Conservation (phyloP, 129 eudicot species). For the Flaveria trinervia region DNA sequence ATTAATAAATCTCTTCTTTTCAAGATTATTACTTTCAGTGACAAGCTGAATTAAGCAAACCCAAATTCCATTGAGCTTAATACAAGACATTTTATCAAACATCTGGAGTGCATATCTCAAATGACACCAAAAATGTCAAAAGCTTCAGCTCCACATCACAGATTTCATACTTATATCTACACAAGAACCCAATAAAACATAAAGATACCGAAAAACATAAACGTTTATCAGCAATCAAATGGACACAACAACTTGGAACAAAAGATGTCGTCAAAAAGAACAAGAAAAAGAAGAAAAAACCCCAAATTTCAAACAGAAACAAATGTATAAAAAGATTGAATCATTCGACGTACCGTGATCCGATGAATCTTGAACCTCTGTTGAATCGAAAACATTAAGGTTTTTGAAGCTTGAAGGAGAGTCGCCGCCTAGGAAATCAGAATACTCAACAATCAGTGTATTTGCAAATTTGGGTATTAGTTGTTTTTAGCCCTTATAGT, state of each 20-base stretch:
- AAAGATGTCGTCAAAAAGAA: conserved; percentile 11
- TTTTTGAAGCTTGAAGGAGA: conserved; percentile 23
- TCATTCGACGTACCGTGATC: conserved; percentile 29
- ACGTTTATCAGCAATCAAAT: conserved; percentile 2
- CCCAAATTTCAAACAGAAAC: not conserved
- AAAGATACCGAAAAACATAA: not conserved
- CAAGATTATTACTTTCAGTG: not conserved
- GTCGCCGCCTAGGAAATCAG: conserved; percentile 36
- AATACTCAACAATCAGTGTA: conserved; percentile 9
- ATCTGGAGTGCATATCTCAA: conserved; percentile 28
- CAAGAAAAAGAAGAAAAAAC: not conserved
- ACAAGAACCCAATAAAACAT: not conserved
- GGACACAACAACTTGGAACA: not conserved
- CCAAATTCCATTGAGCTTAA: not conserved
- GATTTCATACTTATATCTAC: not conserved
- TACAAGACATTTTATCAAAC: conserved; percentile 29
- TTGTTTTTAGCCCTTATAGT: conserved; percentile 12
- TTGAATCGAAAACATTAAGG: conserved; percentile 16
- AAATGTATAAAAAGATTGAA: not conserved
- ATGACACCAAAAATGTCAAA: not conserved
- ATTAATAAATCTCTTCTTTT: not conserved
- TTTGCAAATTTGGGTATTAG: not conserved
- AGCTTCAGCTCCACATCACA: not conserved
- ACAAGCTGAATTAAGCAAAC: conserved; percentile 4
- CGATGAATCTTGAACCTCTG: conserved; percentile 18